Evolutionary conservation across 208 protist genomes (phyloP).

Genomic region (Leishmania tropica): DNA sequence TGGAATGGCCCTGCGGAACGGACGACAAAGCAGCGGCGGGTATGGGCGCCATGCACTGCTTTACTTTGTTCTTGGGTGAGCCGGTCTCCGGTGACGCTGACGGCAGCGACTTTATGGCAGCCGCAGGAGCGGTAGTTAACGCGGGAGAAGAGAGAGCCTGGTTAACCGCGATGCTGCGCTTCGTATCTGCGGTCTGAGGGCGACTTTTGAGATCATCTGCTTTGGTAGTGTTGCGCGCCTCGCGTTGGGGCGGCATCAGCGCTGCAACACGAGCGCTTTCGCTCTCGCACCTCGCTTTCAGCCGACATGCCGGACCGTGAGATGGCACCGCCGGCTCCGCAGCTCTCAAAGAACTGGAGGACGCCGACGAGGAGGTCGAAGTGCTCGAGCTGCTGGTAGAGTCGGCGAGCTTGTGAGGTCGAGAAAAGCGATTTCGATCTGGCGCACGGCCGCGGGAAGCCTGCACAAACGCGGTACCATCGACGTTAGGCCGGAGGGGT

Average conservation of each 20-base stretch:
- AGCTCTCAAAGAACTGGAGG: slow-evolving; percentile 1
- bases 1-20: not conserved
- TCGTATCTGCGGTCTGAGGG: not conserved
- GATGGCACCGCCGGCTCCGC: not conserved
- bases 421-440: slow-evolving; percentile 13
- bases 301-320: not conserved
- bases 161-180: not conserved
- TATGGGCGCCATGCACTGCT: not conserved
- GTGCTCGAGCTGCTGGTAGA: not conserved
- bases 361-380: slow-evolving; percentile 9
- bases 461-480: slow-evolving; percentile 39
- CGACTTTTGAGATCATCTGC: not conserved
- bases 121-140: not conserved
- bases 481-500: slow-evolving; percentile 40
- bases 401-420: not conserved
- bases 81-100: not conserved
- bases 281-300: not conserved
- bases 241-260: not conserved
- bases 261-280: not conserved
- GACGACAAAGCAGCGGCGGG: not conserved
- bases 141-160: not conserved
- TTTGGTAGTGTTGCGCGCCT: not conserved
- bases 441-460: slow-evolving; percentile 1
- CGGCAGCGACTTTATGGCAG: not conserved
- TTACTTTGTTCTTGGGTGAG: not conserved